Evolutionary conservation across 2,329 filamentous ascomycete species (phyloP), one percentile per base, ranked within the genome.

Genomic region (Diplodia scrobiculata): DNA sequence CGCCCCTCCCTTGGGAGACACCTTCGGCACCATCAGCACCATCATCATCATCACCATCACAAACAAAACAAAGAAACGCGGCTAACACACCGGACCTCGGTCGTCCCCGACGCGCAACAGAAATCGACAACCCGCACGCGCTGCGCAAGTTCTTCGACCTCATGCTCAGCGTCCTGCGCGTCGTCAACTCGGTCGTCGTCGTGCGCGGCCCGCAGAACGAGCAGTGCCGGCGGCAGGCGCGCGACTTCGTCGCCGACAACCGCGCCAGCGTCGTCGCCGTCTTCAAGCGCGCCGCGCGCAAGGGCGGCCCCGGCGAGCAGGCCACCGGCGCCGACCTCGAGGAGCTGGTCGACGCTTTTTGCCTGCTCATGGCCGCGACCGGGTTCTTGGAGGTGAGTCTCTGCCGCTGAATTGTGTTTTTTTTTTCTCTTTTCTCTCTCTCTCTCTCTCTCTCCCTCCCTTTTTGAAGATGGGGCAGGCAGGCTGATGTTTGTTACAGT

Each of bases 231-330:
- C 84, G 89, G 48, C 91, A 93, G 74, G 92, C 89, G 0, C 86
- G 90, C 66, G 84, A 84, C 41, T 99, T 99, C 79, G 81, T 99
- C 67, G 84, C 85, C 5, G 90, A 95, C 69, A 92, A 97, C 76
- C 85, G 94, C 68, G 87, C 89, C 76, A 87, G 93, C 66, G 91
- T 98, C 72, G 87, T 95, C 69, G 90, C 92, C 53, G 89, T 96
- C 21, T 91, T 99, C 73, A 99, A 99, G 81, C 85, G 92, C 70
- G 91, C 91, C 71, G 91, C 91, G 0, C 91, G 91, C 55, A 90
- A 96, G 66, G 90, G 90, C 19, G 65, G 65, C 4, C 34, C 48
- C 7, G 78, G 79, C 47, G 76, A 79, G 38, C 75, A 76, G 38
- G 77, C 79, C 13, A 75, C 63, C 3, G 45, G 55, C 32, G 51